Evolutionary conservation across 345 rosid species (phyloP), one percentile per base, ranked within the genome.

Genomic region (Pistacia atlantica): DNA sequence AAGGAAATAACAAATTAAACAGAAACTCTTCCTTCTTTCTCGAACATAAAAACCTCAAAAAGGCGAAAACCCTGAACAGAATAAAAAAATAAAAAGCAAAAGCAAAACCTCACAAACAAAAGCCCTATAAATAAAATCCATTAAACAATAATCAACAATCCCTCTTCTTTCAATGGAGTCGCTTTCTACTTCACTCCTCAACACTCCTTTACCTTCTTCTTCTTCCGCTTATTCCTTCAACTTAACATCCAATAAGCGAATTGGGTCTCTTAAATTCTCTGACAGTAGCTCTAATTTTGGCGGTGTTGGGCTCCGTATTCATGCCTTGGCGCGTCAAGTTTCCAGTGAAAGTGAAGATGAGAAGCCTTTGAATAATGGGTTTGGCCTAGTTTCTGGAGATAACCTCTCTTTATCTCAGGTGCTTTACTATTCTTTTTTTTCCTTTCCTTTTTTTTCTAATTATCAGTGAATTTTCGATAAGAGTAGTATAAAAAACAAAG

Each of bases 331-430:
- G 42, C 79, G 78, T 31, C 91, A 86, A n/a, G 78, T 80, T 0
- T 69, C 94, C 9, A 78, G 72, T 22, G 90, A 84, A 66, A 84
- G 73, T 28, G 90, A 75, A 7, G 93, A 87, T 49, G 83, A 78
- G 63, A 55, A 45, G 37, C 77, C 87, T 1, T 66, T 60, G 65
- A 78, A 78, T 46, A 79, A 80, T 77, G 90, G 85, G 69, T 66
- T 81, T 74, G 81, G 79, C 75, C 76, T 82, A 18, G 75, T 81
- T n/a, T 83, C 89, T 75, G 87, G 78, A 18, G 91, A 86, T 13
- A 18, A 60, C 18, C 58, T 84, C 70, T 88, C 92, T 63, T 57
- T 81, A 37, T 79, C 90, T 76, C 82, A 91, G 91, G 98, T 95
- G 67, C 54, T 45, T n/a, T 1, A 2, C 22, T 74, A 22, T 13